Base-by-base conservation (phyloP, 179 eudicot genomes). In the Beta macrorhiza region DNA sequence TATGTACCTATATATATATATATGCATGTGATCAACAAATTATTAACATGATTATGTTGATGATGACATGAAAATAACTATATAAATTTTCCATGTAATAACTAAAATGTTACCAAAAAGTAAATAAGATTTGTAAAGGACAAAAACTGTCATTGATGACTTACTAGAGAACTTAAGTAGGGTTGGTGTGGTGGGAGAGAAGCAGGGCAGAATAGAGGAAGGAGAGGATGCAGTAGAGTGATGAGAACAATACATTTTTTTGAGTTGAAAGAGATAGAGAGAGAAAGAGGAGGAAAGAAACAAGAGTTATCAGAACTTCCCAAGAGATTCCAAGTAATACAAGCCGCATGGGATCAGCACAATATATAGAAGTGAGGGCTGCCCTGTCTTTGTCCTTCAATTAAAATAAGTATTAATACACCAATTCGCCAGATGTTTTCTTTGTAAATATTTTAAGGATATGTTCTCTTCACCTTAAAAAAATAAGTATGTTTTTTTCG, bases 241-340 rank as follows among this genome's bases (percentile, higher is more conserved):
- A 15, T 65, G 37, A 51, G 29, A 61, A 64, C 42, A 72, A 77
- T 74, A 22, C 84, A 81, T 84, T 45, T 44, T 32, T 63, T 42
- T 5, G 19, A 67, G 20, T 78, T 32, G 70, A 20, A 42, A 63
- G 37, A 62, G 57, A 5, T 10, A 51, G 49, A 49, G 51, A 80
- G 22, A 63, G 73, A 78, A 74, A 42, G 44, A 78, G 58, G 37
- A 59, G 65, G 77, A 61, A 56, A 57, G 79, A 63, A 80, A 77
- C 87, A 76, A 9, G 13, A 61, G 8, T 85, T 72, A 25, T 25
- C 61, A 86, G 75, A 58, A 74, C 69, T 87, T 86, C 85, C 82
- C 79, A 76, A 86, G 86, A 83, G 89, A 88, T 87, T 85, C 89
- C 85, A 55, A 81, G 58, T 52, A 55, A 4, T 16, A 55, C 15